Evolutionary conservation across 768 basidiomycete species (phyloP).

Genomic region (Suillus occidentalis): DNA sequence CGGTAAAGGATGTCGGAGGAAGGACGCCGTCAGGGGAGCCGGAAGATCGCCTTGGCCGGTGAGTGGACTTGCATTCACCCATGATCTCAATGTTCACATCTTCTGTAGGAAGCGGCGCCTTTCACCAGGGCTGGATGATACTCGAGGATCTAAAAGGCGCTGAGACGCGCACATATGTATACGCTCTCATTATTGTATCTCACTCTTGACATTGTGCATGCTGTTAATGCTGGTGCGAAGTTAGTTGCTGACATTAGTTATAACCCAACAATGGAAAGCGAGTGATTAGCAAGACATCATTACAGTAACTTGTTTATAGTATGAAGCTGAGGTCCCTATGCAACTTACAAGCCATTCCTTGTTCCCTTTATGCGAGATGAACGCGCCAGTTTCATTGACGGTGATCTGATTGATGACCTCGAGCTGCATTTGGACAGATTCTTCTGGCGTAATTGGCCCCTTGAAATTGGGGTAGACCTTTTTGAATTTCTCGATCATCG

Average conservation of each 20-base stretch:
- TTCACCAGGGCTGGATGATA: slow-evolving; percentile 70
- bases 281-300: not conserved
- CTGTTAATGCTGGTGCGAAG: not conserved
- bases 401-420: slow-evolving; percentile 17
- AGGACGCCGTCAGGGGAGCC: slow-evolving; percentile 66
- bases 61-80: slow-evolving; percentile 19
- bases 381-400: slow-evolving; percentile 16
- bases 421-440: slow-evolving; percentile 18
- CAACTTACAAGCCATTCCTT: slow-evolving; percentile 22
- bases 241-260: not conserved
- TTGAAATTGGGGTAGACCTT: slow-evolving; percentile 13
- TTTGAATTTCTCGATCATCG: slow-evolving; percentile 15
- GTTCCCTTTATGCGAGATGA: slow-evolving; percentile 25
- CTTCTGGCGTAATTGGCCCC: slow-evolving; percentile 20
- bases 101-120: slow-evolving; percentile 65
- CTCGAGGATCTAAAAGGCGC: slow-evolving; percentile 69
- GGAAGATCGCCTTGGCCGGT: slow-evolving; percentile 67
- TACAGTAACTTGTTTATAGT: not conserved
- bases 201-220: slow-evolving; percentile 13
- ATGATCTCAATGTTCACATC: slow-evolving; percentile 1
- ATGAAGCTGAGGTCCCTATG: not conserved
- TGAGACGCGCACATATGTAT: slow-evolving; percentile 41
- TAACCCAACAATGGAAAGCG: not conserved
- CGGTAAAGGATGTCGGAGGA: slow-evolving; percentile 40
- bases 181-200: slow-evolving; percentile 27